These are phyloP conservation scores for Neurospora terricola DNA, from an alignment of 495 filamentous ascomycete species.

Conservation along the genomic window DNA sequence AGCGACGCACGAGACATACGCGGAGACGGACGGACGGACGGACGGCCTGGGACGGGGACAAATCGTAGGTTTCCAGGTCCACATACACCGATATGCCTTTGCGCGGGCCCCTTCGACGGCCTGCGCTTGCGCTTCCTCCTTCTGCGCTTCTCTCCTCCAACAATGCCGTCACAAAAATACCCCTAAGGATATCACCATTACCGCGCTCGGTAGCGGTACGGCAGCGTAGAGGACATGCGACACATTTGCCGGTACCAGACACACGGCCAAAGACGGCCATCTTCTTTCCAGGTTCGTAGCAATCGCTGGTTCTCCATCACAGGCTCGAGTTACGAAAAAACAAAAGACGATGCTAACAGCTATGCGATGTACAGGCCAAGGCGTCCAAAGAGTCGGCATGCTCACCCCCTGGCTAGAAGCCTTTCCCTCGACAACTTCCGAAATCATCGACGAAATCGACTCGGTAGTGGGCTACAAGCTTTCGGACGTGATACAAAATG, in stretches of 20 bases:
- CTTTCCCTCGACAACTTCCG: slow-evolving; percentile 64
- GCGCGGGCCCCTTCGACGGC: neutral
- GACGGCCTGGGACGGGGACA: neutral
- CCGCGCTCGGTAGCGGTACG: neutral
- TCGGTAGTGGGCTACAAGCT: slow-evolving; percentile 55
- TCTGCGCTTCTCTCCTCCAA: neutral
- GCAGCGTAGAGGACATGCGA: neutral
- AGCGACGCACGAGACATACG: neutral
- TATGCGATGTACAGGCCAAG: slow-evolving; percentile 55
- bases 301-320: neutral
- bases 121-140: neutral
- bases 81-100: neutral
- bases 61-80: neutral
- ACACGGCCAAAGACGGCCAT: slow-evolving; percentile 58
- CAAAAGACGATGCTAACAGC: neutral
- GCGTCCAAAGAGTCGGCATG: slow-evolving; percentile 94
- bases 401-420: slow-evolving; percentile 68
- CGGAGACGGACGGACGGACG: neutral
- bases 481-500: slow-evolving; percentile 68
- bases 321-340: neutral
- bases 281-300: slow-evolving; percentile 67
- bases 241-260: slow-evolving; percentile 2
- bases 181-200: neutral
- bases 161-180: neutral
- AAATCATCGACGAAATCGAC: slow-evolving; percentile 78